These are phyloP conservation scores for Plasmodium blacklocki DNA, from an alignment of 169 alveolate genomes.

Conservation along the genomic window DNA sequence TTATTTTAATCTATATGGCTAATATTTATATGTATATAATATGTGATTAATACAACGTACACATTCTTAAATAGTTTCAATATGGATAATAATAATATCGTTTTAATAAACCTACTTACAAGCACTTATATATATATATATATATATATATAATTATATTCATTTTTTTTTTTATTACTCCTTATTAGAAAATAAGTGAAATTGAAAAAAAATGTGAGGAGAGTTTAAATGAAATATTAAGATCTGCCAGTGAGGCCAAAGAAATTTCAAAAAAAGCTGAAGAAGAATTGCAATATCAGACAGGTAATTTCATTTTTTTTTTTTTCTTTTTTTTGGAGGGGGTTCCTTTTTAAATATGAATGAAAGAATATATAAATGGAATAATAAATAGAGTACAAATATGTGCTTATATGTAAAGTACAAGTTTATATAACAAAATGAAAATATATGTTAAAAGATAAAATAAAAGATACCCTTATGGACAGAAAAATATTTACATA, in stretches of 20 bases:
- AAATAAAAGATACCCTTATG: not conserved
- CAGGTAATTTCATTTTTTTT: constrained; percentile 35
- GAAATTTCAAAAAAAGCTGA: constrained; percentile 78
- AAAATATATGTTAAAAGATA: not conserved
- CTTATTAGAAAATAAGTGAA: constrained; percentile 70
- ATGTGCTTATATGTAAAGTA: no score
- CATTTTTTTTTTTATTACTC: not conserved
- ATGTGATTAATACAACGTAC: no score
- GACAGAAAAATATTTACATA: not conserved
- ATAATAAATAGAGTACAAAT: no score
- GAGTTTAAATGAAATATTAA: constrained; percentile 74
- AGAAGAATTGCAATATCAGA: constrained; percentile 69
- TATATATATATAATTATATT: constrained; percentile 1
- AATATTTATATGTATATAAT: no score
- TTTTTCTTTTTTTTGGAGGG: no score
- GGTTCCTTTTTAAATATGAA: no score
- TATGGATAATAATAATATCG: no score
- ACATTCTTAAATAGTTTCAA: no score
- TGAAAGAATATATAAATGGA: no score
- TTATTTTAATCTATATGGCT: no score
- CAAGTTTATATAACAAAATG: not conserved
- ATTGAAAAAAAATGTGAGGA: constrained; percentile 75
- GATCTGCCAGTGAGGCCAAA: constrained; percentile 72
- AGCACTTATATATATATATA: not conserved
- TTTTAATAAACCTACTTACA: no score